phyloP scores from a whole-genome alignment of 192 early-diverging fungal genomes.

The Allomyces macrogynus region DNA sequence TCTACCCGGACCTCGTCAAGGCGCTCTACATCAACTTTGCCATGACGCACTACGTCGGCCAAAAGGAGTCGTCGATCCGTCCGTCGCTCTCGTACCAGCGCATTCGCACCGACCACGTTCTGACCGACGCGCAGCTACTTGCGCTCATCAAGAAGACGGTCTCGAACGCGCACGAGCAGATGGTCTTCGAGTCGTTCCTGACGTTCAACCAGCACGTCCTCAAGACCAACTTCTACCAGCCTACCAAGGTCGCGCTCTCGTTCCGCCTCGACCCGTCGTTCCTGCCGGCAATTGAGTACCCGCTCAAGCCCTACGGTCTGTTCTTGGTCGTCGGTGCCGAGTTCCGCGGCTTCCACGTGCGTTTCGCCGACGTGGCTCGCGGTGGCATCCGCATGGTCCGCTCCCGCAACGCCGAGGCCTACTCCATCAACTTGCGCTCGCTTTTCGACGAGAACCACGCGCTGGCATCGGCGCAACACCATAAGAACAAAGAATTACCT shows the following conservation, averaged over 20 bases:
- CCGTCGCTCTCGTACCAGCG: conserved; percentile 80
- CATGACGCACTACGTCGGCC: conserved; percentile 75
- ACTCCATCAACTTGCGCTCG: conserved; percentile 88
- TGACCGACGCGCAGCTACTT: conserved; percentile 63
- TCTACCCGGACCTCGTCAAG: conserved; percentile 81
- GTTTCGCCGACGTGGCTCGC: conserved; percentile 92
- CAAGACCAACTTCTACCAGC: conserved; percentile 99
- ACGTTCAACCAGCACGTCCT: conserved; percentile 93
- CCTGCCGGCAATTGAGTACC: conserved; percentile 88
- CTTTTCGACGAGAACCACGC: conserved; percentile 98
- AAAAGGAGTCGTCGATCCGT: conserved; percentile 23
- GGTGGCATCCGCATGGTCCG: conserved; percentile 96
- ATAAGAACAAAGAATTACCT: conserved; percentile 99
- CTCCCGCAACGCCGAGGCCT: conserved; percentile 88
- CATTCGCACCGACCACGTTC: conserved; percentile 45
- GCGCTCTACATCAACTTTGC: conserved; percentile 89
- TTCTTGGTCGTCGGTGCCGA: conserved; percentile 90
- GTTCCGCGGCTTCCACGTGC: conserved; percentile 98
- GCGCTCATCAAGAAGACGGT: conserved; percentile 81
- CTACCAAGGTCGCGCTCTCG: conserved; percentile 97
- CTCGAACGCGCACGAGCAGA: conserved; percentile 80
- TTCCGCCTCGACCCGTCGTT: conserved; percentile 90
- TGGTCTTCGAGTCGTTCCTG: conserved; percentile 84
- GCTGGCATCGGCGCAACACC: conserved; percentile 87
- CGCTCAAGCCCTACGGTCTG: conserved; percentile 73